A percentile compares a stretch with the other conserved stretches of the same genome.
These are phyloP conservation scores for Eimeria maxima DNA, from an alignment of 169 alveolate species.

Conservation along the genomic window DNA sequence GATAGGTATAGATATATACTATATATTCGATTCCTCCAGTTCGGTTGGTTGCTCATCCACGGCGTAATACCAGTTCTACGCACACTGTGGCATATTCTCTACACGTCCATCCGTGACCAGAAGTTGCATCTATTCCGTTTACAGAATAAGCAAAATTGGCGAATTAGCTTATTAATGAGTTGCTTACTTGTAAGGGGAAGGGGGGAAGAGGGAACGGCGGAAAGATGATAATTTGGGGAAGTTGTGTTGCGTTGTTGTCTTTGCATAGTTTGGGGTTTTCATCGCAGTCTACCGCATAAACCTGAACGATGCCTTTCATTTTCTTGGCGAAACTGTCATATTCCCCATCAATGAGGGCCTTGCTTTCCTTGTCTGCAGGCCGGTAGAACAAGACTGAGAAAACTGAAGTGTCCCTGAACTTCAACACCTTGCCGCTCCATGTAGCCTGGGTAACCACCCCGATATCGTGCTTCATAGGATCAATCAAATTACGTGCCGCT, in stretches of 20 bases:
- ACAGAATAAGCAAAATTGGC: no score
- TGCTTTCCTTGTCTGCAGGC: slow-evolving; percentile 4
- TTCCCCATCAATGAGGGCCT: slow-evolving; percentile 84
- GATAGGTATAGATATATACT: no score
- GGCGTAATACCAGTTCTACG: no score
- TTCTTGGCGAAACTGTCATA: slow-evolving; percentile 89
- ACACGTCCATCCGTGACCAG: no score
- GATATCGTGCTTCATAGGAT: slow-evolving; percentile 76
- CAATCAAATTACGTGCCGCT: slow-evolving; percentile 45
- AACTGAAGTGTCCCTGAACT: slow-evolving; percentile 45
- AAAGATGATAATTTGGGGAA: slow-evolving; percentile 88
- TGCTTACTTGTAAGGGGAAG: slow-evolving; percentile 33
- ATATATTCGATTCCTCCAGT: no score
- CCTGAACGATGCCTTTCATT: slow-evolving; percentile 90
- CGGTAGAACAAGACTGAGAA: slow-evolving; percentile 61
- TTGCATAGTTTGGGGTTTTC: slow-evolving; percentile 92
- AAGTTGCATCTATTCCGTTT: no score
- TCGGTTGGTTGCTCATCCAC: no score
- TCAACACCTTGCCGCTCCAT: slow-evolving; percentile 64
- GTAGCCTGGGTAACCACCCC: slow-evolving; percentile 55
- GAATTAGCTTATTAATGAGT: no score
- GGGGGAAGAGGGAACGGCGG: slow-evolving; percentile 86
- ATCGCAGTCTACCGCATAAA: slow-evolving; percentile 89
- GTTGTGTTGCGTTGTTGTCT: slow-evolving; percentile 87
- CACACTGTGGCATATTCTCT: no score